Evolutionary conservation across 352 stramenopile species (phyloP).

Genomic region (Blastocystis sp.): DNA sequence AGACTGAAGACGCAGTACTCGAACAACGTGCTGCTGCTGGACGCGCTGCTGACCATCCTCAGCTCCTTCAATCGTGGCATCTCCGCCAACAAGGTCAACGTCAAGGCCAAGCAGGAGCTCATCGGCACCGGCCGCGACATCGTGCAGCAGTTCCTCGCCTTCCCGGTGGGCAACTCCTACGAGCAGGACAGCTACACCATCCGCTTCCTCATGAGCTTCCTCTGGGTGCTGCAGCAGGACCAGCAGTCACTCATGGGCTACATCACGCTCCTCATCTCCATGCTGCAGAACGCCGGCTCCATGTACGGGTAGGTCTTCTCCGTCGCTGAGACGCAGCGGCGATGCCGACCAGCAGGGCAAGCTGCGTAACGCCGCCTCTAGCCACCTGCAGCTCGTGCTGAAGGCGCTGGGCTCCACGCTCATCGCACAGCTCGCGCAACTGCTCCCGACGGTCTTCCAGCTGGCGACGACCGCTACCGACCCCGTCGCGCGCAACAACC

Average conservation of each 20-base stretch:
- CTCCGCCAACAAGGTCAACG: neutral
- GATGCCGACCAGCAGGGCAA: neutral
- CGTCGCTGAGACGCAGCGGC: neutral
- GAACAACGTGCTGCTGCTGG: neutral
- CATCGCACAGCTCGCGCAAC: neutral
- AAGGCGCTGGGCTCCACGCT: neutral
- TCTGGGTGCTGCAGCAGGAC: constrained; percentile 42
- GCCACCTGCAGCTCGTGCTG: neutral
- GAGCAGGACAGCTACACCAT: neutral
- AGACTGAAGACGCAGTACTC: constrained; percentile 6
- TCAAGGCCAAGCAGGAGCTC: constrained; percentile 14
- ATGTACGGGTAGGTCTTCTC: neutral
- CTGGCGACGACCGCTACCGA: neutral
- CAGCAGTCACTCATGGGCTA: neutral
- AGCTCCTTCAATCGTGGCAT: constrained; percentile 27
- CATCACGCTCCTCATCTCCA: neutral
- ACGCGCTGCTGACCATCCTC: constrained; percentile 2
- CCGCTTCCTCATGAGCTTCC: constrained; percentile 1
- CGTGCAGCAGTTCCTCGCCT: neutral
- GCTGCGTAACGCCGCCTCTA: neutral
- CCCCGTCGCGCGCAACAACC: constrained; percentile 2
- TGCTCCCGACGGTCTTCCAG: neutral
- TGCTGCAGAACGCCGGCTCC: neutral
- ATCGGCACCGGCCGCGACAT: neutral
- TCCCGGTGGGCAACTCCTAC: neutral